A percentile compares a stretch with the other conserved stretches of the same genome.
Conservation (phyloP, 805 yeast genomes). For the Metschnikowia lunata region DNA sequence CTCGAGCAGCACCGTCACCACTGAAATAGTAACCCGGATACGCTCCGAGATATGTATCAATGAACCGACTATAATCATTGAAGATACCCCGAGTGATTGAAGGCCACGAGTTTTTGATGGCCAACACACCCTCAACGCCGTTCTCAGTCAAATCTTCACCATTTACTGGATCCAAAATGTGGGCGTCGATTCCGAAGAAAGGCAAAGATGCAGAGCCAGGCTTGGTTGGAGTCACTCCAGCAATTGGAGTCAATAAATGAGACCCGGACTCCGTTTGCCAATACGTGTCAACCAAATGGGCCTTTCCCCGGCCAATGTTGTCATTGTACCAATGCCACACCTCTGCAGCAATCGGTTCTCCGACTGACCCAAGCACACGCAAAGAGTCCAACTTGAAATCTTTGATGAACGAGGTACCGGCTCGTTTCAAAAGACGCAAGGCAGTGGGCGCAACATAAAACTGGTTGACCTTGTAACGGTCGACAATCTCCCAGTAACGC, state of each 20-base stretch:
- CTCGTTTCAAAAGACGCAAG: constrained; percentile 79
- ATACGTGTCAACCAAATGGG: constrained; percentile 92
- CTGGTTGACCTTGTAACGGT: constrained; percentile 86
- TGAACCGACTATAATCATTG: constrained; percentile 78
- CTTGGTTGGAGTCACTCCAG: constrained; percentile 91
- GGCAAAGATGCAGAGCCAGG: constrained; percentile 98
- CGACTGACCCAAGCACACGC: constrained; percentile 93
- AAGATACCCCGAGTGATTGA: constrained; percentile 97
- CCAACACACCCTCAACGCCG: constrained; percentile 95
- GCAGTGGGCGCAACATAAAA: constrained; percentile 99
- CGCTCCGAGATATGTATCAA: constrained; percentile 90
- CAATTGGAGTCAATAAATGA: constrained; percentile 88
- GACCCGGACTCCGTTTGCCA: constrained; percentile 99
- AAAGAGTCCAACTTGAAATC: constrained; percentile 80
- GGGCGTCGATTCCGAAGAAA: constrained; percentile 90
- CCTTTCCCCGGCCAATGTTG: constrained; percentile 81
- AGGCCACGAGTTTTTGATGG: constrained; percentile 91
- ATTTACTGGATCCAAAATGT: constrained; percentile 86
- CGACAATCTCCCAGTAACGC: constrained; percentile 95
- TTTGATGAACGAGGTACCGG: constrained; percentile 80
- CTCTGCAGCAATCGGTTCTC: constrained; percentile 98
- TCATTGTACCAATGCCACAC: constrained; percentile 98
- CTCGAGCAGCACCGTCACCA: constrained; percentile 99
- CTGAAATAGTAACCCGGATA: constrained; percentile 93
- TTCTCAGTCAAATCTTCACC: constrained; percentile 82